Evolutionary conservation across 208 protist species (phyloP), one percentile per base, ranked within the genome.

Genomic region (Porcisia deanei): DNA sequence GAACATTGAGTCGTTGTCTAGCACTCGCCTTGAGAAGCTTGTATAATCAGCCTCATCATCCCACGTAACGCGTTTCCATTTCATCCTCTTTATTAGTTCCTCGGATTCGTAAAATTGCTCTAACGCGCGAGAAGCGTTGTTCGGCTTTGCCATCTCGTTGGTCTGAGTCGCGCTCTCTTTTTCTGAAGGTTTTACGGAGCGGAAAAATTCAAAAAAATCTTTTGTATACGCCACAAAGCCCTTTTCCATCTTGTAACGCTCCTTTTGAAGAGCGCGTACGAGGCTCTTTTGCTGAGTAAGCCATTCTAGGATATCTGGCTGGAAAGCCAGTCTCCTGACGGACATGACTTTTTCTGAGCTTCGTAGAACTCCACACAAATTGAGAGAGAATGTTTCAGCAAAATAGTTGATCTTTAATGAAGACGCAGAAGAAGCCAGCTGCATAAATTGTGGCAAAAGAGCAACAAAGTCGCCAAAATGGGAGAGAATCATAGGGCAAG

Each of bases 31-130:
- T n/a, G 93, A 93, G 81, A 98, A 97, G 53, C 82, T 83, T 0
- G 78, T 71, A 79, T 96, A 98, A 76, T 98, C 93, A 1, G 92
- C 95, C 14, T 90, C 86, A 2, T 97, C 92, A 72, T 98, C 92
- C 91, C 93, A 98, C 8, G 95, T 97, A 7, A 98, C 87, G 22
- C 91, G 80, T 74, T 98, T 98, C 92, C 93, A 98, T 75, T 98
- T 98, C 88, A 98, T 97, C 14, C 79, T 70, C 76, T 97, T 98
- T 18, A 89, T 84, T 3, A 98, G 75, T 53, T 98, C 93, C 71
- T 97, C 85, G 7, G 93, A 96, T 71, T 98, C 90, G 79, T 98
- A 97, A 72, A 89, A 98, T 65, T 96, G 91, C 37, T 82, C 89
- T 82, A 97, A 87, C 0, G 86, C 77, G 20, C 77, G 74, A n/a